Evolutionary conservation across 2,329 filamentous ascomycete species (phyloP).

Genomic region (Colletotrichum lindemuthianum): DNA sequence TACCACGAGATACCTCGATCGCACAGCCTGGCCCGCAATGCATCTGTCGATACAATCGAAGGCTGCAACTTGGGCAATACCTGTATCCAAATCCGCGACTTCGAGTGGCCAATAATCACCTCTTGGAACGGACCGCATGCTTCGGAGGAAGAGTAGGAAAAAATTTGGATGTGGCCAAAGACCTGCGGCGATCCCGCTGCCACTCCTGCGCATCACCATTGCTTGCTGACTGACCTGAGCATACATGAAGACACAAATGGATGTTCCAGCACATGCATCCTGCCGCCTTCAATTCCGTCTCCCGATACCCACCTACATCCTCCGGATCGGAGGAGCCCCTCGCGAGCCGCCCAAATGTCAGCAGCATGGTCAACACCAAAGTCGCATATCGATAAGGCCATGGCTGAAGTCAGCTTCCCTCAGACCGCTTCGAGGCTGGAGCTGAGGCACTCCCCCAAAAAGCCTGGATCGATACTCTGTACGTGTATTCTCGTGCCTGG

Average conservation of each 20-base stretch:
- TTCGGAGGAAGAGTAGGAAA: neutral
- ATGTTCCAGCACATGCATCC: slow-evolving; percentile 1
- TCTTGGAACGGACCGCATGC: slow-evolving; percentile 5
- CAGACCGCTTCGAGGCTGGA: slow-evolving; percentile 11
- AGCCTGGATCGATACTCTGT: slow-evolving; percentile 15
- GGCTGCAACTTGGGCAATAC: slow-evolving; percentile 14
- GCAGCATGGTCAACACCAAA: slow-evolving; percentile 9
- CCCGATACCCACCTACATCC: slow-evolving; percentile 11
- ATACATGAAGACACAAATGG: no score
- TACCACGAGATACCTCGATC: slow-evolving; percentile 6
- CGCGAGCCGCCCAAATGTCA: slow-evolving; percentile 20
- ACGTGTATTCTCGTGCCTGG: neutral
- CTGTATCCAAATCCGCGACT: slow-evolving; percentile 3
- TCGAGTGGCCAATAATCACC: slow-evolving; percentile 11
- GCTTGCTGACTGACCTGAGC: slow-evolving; percentile 21
- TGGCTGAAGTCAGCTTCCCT: slow-evolving; percentile 13
- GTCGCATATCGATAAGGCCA: neutral
- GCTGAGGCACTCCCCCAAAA: slow-evolving; percentile 16
- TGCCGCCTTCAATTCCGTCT: slow-evolving; percentile 8
- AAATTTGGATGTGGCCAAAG: slow-evolving; percentile 11
- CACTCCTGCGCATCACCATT: slow-evolving; percentile 28
- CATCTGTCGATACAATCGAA: slow-evolving; percentile 13
- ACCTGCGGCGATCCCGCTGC: slow-evolving; percentile 18
- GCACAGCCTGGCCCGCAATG: slow-evolving; percentile 17
- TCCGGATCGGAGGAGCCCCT: slow-evolving; percentile 20